Conservation (phyloP, 73 alveolate genomes). For the Tetrahymena borealis region DNA sequence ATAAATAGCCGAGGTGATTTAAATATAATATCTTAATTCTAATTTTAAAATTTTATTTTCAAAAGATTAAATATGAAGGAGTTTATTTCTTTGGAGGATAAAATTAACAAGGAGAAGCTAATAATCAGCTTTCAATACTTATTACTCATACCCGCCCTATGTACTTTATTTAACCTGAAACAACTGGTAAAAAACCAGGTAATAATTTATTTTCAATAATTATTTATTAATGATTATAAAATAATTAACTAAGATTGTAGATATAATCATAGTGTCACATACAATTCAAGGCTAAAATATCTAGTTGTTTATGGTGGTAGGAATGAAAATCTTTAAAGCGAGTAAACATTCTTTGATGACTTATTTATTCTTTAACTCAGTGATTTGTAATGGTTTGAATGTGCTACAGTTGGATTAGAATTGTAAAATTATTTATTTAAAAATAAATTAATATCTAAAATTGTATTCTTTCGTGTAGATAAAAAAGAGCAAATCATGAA, state of each 20-base stretch:
- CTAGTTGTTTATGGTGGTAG: neutral
- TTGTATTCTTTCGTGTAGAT: neutral
- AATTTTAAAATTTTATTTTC: neutral
- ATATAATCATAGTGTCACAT: neutral
- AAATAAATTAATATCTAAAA: neutral
- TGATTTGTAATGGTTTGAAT: neutral
- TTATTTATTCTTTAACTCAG: neutral
- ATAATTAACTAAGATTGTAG: neutral
- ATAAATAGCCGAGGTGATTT: neutral
- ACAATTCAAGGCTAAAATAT: neutral
- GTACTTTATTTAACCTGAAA: neutral
- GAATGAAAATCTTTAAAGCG: neutral
- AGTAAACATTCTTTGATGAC: neutral
- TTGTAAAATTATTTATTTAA: neutral
- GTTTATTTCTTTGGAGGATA: neutral
- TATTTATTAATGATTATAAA: neutral
- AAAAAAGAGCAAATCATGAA: neutral
- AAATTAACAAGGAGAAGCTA: neutral
- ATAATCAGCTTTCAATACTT: neutral
- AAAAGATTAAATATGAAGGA: neutral
- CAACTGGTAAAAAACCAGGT: neutral
- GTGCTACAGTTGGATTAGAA: neutral
- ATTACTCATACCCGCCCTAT: neutral
- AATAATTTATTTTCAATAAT: neutral
- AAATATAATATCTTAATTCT: neutral